A percentile compares a stretch with the other conserved stretches of the same genome.
phyloP scores from a whole-genome alignment of 2,329 filamentous ascomycete species.

The Dactylellina haptotyla region DNA sequence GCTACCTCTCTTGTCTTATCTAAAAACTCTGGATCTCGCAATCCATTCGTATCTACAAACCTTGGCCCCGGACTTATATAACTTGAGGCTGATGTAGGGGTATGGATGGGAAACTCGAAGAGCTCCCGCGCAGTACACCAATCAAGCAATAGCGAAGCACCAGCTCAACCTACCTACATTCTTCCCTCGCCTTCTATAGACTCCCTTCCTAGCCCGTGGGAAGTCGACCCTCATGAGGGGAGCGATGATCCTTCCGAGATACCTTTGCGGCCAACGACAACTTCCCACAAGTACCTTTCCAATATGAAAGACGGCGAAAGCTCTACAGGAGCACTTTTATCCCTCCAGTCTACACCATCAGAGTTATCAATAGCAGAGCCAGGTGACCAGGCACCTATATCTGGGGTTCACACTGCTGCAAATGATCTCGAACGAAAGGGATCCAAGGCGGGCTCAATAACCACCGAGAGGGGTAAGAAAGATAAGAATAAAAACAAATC shows the following conservation, averaged over 20 bases:
- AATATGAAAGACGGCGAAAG: constrained; percentile 14
- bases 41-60: no score
- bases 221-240: constrained; percentile 18
- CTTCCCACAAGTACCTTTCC: neutral
- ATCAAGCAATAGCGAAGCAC: neutral
- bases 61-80: no score
- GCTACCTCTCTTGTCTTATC: no score
- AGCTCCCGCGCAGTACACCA: neutral
- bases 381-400: neutral
- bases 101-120: constrained; percentile 21
- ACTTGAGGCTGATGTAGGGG: neutral
- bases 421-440: constrained; percentile 2
- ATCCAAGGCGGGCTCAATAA: neutral
- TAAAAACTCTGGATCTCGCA: no score
- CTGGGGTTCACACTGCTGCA: neutral
- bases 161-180: constrained; percentile 17
- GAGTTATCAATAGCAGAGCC: neutral
- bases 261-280: neutral
- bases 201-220: constrained; percentile 32
- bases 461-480: neutral
- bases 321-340: neutral
- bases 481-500: constrained; percentile 1
- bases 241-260: constrained; percentile 12
- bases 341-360: neutral
- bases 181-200: constrained; percentile 25